These are phyloP conservation scores for Graphilbum ipis-grandicollis DNA, from an alignment of 2,329 filamentous ascomycete species.

Conservation along the genomic window DNA sequence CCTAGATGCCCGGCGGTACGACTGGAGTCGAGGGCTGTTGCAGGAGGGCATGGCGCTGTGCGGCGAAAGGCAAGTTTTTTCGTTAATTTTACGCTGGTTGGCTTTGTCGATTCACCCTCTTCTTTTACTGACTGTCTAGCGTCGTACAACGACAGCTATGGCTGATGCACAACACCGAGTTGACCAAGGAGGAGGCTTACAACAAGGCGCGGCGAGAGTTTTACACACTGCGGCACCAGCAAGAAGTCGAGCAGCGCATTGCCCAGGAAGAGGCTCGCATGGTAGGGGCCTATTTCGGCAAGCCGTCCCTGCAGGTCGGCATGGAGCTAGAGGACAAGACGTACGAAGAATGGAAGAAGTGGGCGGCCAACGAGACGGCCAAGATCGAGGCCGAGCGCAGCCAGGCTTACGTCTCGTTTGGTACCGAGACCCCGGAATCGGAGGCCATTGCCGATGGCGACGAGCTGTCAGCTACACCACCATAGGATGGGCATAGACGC, in stretches of 20 bases:
- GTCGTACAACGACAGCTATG: constrained; percentile 85
- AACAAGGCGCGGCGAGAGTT: constrained; percentile 80
- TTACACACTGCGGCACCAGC: constrained; percentile 64
- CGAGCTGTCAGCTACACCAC: not conserved
- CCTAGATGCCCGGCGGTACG: constrained; percentile 54
- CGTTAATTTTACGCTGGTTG: too few species aligned
- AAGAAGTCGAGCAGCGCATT: constrained; percentile 69
- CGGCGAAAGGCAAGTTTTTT: constrained; percentile 60
- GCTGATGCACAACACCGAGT: constrained; percentile 51
- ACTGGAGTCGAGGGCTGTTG: constrained; percentile 61
- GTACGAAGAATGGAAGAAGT: constrained; percentile 73
- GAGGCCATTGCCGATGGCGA: constrained; percentile 6
- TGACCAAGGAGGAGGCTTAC: constrained; percentile 56
- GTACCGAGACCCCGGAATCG: constrained; percentile 16
- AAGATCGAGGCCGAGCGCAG: constrained; percentile 21
- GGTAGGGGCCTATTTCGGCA: constrained; percentile 80
- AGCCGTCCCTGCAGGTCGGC: constrained; percentile 54
- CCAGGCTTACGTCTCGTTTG: constrained; percentile 25
- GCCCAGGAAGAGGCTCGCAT: constrained; percentile 75
- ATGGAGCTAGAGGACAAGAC: constrained; percentile 66
- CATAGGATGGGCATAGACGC: not conserved
- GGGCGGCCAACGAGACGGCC: constrained; percentile 40
- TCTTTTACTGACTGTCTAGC: constrained; percentile 26
- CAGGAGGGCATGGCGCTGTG: constrained; percentile 63
- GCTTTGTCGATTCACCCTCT: too few species aligned